Conservation (phyloP, 805 yeast genomes). For the Cyberlindnera veronae region DNA sequence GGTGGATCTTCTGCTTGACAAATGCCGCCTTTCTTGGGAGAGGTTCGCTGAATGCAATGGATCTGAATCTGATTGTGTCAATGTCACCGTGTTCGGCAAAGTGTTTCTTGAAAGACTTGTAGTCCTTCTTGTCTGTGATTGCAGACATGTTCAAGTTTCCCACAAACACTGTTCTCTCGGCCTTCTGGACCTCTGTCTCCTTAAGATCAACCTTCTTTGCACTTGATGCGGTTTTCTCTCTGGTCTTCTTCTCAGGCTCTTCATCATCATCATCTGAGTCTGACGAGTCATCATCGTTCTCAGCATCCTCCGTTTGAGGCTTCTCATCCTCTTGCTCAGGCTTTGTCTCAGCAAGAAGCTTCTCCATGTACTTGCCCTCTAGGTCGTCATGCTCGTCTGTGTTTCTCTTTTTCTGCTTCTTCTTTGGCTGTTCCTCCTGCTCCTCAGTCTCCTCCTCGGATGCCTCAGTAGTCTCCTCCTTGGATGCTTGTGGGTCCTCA, state of each 20-base stretch:
- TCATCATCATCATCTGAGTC: constrained; percentile 25
- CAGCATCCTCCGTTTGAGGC: constrained; percentile 28
- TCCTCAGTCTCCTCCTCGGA: no score
- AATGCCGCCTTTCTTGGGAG: constrained; percentile 92
- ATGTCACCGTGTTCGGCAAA: constrained; percentile 44
- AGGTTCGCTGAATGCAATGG: constrained; percentile 83
- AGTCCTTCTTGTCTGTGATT: constrained; percentile 56
- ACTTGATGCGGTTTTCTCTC: constrained; percentile 17
- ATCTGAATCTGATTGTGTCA: constrained; percentile 83
- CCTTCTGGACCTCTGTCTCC: constrained; percentile 73
- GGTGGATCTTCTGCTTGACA: constrained; percentile 72
- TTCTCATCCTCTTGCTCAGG: constrained; percentile 38
- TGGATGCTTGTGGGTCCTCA: constrained; percentile 20
- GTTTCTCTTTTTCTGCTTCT: constrained; percentile 19
- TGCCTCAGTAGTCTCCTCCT: no score
- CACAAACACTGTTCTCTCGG: constrained; percentile 80
- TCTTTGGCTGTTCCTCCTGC: constrained; percentile 25
- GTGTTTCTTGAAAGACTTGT: constrained; percentile 62
- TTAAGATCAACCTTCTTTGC: constrained; percentile 52
- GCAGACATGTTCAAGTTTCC: constrained; percentile 76
- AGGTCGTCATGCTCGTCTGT: constrained; percentile 38
- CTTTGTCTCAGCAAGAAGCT: constrained; percentile 39
- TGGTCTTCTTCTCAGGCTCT: constrained; percentile 25
- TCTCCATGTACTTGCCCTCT: constrained; percentile 51
- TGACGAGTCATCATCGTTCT: constrained; percentile 23